Conservation (phyloP, 345 rosid species). For the Atalantia buxifolia region DNA sequence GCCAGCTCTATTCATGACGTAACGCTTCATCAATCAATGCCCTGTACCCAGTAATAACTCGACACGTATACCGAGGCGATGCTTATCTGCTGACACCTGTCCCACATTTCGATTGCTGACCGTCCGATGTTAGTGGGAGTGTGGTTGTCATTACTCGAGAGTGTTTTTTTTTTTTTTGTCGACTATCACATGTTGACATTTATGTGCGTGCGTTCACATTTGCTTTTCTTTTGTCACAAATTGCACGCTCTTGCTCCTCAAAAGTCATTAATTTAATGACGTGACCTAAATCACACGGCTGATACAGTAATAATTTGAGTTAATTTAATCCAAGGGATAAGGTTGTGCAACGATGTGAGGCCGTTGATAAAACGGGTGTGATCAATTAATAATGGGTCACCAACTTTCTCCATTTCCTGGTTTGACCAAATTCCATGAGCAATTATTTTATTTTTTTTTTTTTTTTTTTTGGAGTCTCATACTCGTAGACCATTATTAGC, state of each 20-base stretch:
- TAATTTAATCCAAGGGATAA: constrained; percentile 3
- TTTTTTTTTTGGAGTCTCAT: background rate
- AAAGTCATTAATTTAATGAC: background rate
- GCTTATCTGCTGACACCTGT: constrained; percentile 19
- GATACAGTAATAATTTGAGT: background rate
- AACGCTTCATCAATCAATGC: background rate
- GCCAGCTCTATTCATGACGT: constrained; percentile 15
- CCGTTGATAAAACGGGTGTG: constrained; percentile 17
- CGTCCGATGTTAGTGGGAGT: constrained; percentile 14
- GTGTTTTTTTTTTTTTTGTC: background rate
- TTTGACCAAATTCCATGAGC: background rate
- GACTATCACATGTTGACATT: constrained; percentile 16
- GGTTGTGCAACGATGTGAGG: constrained; percentile 2
- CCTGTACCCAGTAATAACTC: background rate
- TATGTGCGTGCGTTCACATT: constrained; percentile 24
- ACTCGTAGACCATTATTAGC: background rate
- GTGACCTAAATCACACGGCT: constrained; percentile 1
- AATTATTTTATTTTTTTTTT: background rate
- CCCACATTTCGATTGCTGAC: background rate
- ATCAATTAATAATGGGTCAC: constrained; percentile 13
- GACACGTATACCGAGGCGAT: background rate
- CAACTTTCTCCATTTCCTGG: constrained; percentile 3
- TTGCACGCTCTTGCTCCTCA: background rate
- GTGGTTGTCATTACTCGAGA: background rate
- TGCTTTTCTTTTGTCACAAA: background rate